A percentile compares a stretch with the other conserved stretches of the same genome.
Evolutionary conservation across 306 rosid genomes (phyloP).

Genomic region (Glycine latifolia): DNA sequence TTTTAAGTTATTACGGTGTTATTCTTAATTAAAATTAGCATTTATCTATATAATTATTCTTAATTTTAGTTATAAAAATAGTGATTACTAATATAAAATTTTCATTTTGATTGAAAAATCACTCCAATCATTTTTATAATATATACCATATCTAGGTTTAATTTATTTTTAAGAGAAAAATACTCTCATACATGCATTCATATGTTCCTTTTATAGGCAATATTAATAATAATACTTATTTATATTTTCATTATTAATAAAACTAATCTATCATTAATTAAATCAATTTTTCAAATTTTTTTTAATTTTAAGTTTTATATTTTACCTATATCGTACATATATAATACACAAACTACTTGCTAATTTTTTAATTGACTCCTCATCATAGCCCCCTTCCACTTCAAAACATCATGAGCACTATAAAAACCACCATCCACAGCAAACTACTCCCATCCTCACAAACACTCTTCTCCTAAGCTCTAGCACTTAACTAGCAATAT

Average conservation of each 20-base stretch:
- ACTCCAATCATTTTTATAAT: too few species aligned
- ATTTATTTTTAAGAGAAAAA: background rate
- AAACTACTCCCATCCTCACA: conserved; percentile 26
- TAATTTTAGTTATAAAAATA: background rate
- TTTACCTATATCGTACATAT: background rate
- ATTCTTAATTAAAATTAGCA: background rate
- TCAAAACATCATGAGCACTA: conserved; percentile 17
- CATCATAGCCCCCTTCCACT: background rate
- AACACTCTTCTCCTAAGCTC: conserved; percentile 5
- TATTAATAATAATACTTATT: too few species aligned
- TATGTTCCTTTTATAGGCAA: too few species aligned
- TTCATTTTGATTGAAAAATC: background rate
- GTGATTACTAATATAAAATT: background rate
- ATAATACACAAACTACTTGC: background rate
- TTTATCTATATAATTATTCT: background rate
- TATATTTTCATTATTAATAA: too few species aligned
- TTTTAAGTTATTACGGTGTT: background rate
- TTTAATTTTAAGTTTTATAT: too few species aligned
- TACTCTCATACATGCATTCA: background rate
- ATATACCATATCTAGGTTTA: background rate
- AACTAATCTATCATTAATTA: too few species aligned
- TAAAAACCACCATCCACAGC: conserved; percentile 30
- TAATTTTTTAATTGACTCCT: background rate
- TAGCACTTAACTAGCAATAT: background rate
- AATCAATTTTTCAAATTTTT: too few species aligned